phyloP scores from a whole-genome alignment of 2,329 filamentous ascomycete species.

The Aspergillus sp. region DNA sequence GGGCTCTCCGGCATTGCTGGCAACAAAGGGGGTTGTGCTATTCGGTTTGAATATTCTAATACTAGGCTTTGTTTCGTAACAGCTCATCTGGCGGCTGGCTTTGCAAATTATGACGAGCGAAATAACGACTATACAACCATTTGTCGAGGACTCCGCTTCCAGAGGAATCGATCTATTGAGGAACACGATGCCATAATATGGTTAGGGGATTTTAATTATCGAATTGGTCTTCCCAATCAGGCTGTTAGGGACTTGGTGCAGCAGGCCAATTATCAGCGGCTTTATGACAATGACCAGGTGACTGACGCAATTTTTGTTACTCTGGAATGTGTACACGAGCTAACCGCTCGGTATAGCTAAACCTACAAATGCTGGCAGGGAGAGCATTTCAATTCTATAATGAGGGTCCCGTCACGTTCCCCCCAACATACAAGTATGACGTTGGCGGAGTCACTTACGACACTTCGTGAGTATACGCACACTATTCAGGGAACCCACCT shows the following conservation, averaged over 20 bases:
- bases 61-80: constrained; percentile 95
- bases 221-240: constrained; percentile 81
- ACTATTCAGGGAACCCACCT: neutral
- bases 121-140: constrained; percentile 93
- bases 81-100: constrained; percentile 92
- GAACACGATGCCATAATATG: constrained; percentile 91
- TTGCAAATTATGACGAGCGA: constrained; percentile 93
- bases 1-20: constrained; percentile 96
- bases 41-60: constrained; percentile 90
- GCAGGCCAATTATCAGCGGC: constrained; percentile 68
- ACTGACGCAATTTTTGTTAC: neutral
- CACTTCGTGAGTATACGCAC: constrained; percentile 64
- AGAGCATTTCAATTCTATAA: constrained; percentile 88
- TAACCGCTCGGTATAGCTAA: constrained; percentile 58
- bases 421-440: constrained; percentile 95
- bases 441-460: constrained; percentile 86
- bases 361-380: constrained; percentile 93
- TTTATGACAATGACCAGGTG: constrained; percentile 91
- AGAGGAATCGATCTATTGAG: constrained; percentile 84
- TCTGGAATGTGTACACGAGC: constrained; percentile 3
- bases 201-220: constrained; percentile 98
- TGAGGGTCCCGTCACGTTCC: constrained; percentile 81
- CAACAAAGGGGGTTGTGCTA: constrained; percentile 96
- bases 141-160: constrained; percentile 81
- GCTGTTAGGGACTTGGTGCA: constrained; percentile 73